Base-by-base conservation (phyloP, 805 yeast genomes). In the Jamesozyma rosinii region DNA sequence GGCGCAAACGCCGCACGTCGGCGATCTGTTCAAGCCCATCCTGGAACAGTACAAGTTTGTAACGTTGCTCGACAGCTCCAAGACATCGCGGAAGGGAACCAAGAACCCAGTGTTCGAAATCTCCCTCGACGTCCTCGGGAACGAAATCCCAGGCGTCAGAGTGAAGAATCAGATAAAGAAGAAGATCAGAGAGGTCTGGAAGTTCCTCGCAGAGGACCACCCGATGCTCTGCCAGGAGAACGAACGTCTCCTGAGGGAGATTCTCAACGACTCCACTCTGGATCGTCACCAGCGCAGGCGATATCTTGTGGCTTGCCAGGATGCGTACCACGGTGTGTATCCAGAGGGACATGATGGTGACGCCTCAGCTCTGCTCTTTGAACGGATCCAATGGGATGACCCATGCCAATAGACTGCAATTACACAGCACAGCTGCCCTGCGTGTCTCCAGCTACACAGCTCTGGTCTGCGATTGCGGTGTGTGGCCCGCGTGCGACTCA, bases 31-130 rank as follows among this genome's bases (percentile, higher is more conserved):
- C n/a, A 24, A 42, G 27, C 30, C 39, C 8, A 42, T 37, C 3
- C 34, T 37, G 14, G 17, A 27, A 9, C 44, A 42, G 11, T 42
- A 33, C 17, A 17, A 18, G 2, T 42, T 37, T 37, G 15, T 42
- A 14, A 22, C 26, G 31, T 11, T 14, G 4, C 5, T 33, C 8
- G 37, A 24, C 10, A 24, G 29, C 11, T 24, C 29, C 6, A 24
- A 24, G 29, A 8, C 35, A 29, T 17, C 31, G 4, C 8, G n/a
- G 9, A 21, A 29, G 22, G 10, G 22, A 19, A 21, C 35, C 4
- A 38, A 38, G 15, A 15, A 21, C 10, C 49, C 49, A n/a, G 24
- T 45, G 6, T 27, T 38, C 4, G 49, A 42, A n/a, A 17, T 45
- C 14, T 44, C 45, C 1, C 11, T 45, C 15, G 37, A 34, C 2